These are phyloP conservation scores for Quercus rubra DNA, from an alignment of 306 rosid genomes.

Conservation along the genomic window DNA sequence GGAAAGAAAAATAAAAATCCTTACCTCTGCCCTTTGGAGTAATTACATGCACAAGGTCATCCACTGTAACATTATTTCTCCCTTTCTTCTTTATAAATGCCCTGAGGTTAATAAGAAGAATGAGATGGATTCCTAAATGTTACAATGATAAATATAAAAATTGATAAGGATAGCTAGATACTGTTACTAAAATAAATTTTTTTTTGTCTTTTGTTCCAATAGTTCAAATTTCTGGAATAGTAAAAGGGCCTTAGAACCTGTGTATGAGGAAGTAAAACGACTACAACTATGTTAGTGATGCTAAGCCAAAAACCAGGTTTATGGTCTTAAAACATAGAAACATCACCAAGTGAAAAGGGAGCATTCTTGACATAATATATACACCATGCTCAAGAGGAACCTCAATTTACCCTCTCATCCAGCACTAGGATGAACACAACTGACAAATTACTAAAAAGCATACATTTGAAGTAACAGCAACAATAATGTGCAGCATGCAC, in stretches of 20 bases:
- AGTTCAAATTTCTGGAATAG: background rate
- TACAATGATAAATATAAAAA: background rate
- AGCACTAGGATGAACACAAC: background rate
- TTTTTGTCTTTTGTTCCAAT: background rate
- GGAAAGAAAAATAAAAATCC: background rate
- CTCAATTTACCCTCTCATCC: background rate
- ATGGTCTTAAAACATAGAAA: background rate
- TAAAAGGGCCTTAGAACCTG: background rate
- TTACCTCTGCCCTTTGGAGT: constrained; percentile 92
- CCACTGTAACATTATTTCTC: constrained; percentile 75
- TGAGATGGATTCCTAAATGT: constrained; percentile 9
- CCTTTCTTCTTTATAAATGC: constrained; percentile 82
- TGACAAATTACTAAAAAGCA: background rate
- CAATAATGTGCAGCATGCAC: background rate
- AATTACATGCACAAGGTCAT: constrained; percentile 78
- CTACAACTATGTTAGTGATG: background rate
- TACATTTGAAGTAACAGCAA: background rate
- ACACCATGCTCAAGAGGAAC: background rate
- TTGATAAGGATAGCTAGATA: background rate
- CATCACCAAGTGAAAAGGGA: background rate
- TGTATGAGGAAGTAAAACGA: no score
- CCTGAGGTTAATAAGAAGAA: constrained; percentile 28
- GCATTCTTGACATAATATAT: background rate
- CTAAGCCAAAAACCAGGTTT: background rate
- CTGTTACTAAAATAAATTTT: background rate